Evolutionary conservation across 352 stramenopile species (phyloP).

Genomic region (Pythium sukuiense): DNA sequence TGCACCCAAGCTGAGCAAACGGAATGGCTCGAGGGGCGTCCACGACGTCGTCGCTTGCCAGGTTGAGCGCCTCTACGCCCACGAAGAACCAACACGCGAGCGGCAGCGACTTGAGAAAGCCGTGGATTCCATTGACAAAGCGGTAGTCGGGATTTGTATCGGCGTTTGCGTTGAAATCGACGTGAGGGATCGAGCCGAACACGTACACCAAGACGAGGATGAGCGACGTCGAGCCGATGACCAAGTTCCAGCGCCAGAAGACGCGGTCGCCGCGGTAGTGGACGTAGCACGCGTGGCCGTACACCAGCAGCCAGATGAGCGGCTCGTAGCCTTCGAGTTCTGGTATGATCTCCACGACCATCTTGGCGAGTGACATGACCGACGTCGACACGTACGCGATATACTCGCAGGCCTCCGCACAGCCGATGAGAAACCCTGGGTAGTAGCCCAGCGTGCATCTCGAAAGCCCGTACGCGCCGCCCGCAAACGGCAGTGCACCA

Average conservation of each 20-base stretch:
- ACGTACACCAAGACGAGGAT: slow-evolving; percentile 26
- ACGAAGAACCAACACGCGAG: slow-evolving; percentile 34
- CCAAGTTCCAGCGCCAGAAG: slow-evolving; percentile 32
- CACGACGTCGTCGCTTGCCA: slow-evolving; percentile 26
- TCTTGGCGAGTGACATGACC: slow-evolving; percentile 23
- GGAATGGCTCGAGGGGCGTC: slow-evolving; percentile 24
- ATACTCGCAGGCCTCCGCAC: slow-evolving; percentile 29
- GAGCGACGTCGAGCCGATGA: slow-evolving; percentile 22
- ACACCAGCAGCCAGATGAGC: slow-evolving; percentile 30
- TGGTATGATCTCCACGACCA: slow-evolving; percentile 22
- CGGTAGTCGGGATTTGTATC: slow-evolving; percentile 17
- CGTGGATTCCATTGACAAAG: slow-evolving; percentile 24
- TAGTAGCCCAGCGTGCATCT: slow-evolving; percentile 30
- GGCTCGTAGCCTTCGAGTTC: slow-evolving; percentile 13
- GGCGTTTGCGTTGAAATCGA: slow-evolving; percentile 26
- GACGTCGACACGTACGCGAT: slow-evolving; percentile 28
- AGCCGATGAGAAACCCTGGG: slow-evolving; percentile 31
- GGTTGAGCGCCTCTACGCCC: slow-evolving; percentile 32
- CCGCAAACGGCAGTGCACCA: slow-evolving; percentile 29
- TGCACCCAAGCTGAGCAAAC: slow-evolving; percentile 28
- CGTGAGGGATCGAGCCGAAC: slow-evolving; percentile 24
- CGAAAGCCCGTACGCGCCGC: slow-evolving; percentile 30
- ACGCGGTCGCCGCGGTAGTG: slow-evolving; percentile 26
- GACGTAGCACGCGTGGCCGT: slow-evolving; percentile 22
- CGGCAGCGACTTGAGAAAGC: slow-evolving; percentile 29